Evolutionary conservation across 2,329 filamentous ascomycete species (phyloP).

Genomic region (Microsporum audouinii): DNA sequence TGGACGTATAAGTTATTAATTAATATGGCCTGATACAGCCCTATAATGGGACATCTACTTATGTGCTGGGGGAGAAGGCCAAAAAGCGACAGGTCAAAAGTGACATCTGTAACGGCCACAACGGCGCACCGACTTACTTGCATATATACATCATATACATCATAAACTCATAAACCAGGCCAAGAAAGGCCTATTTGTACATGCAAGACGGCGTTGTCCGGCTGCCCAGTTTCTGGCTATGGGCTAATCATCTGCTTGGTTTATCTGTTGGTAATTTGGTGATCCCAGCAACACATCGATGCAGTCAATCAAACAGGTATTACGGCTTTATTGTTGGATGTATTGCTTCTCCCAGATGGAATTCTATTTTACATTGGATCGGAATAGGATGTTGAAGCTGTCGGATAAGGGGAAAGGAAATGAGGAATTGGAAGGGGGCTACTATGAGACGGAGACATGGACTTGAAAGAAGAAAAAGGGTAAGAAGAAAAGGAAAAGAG

Average conservation of each 20-base stretch:
- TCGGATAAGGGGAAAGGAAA: slow-evolving; percentile 16
- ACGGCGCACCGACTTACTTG: neutral
- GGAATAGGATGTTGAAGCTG: neutral
- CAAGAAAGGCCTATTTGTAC: neutral
- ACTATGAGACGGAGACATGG: slow-evolving; percentile 5
- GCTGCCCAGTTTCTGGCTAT: neutral
- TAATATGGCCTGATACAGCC: neutral
- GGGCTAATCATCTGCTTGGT: neutral
- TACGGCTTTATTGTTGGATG: neutral
- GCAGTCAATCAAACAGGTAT: neutral
- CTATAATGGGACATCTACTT: neutral
- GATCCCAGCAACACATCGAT: neutral
- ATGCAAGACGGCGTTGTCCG: neutral
- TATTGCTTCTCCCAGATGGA: neutral
- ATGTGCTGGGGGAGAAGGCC: neutral
- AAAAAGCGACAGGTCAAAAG: neutral
- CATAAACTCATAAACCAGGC: neutral
- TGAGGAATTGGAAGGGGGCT: slow-evolving; percentile 19
- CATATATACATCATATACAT: neutral
- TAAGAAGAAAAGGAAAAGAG: slow-evolving; percentile 15
- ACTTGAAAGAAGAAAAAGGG: slow-evolving; percentile 17
- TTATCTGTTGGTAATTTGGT: neutral
- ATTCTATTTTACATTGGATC: neutral
- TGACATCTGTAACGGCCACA: neutral
- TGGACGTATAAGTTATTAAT: too few relatives aligned